A percentile compares a stretch with the other conserved stretches of the same genome.
These are phyloP conservation scores for Elongisporangium anandrum DNA, from an alignment of 352 stramenopile species.

Conservation along the genomic window DNA sequence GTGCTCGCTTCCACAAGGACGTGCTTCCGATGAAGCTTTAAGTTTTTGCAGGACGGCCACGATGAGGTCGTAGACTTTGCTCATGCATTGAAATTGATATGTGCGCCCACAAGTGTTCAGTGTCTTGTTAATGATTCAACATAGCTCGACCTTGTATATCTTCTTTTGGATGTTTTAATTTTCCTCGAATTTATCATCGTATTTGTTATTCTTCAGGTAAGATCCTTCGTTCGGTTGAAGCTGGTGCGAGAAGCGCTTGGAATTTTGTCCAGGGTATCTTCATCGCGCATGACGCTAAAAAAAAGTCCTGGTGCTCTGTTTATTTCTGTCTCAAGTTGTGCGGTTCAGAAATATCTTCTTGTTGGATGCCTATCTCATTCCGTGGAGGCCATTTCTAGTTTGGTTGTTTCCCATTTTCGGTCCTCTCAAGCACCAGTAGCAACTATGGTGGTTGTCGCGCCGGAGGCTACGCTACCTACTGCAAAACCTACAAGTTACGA, in stretches of 20 bases:
- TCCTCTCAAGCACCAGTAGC: background rate
- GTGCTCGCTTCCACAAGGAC: conserved; percentile 62
- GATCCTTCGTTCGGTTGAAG: background rate
- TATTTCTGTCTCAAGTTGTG: background rate
- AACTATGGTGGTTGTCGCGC: background rate
- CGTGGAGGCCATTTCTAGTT: no score
- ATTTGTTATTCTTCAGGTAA: background rate
- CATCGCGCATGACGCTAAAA: background rate
- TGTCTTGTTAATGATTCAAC: background rate
- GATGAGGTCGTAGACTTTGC: background rate
- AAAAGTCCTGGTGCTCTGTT: background rate
- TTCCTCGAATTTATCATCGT: no score
- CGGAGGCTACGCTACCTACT: background rate
- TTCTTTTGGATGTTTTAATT: background rate
- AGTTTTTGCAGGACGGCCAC: conserved; percentile 1
- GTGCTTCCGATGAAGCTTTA: conserved; percentile 60
- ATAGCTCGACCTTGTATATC: background rate
- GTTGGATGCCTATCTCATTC: background rate
- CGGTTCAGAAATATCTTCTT: background rate
- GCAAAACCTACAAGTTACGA: conserved; percentile 9
- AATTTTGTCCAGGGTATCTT: background rate
- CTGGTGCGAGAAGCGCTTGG: background rate
- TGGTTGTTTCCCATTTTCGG: background rate
- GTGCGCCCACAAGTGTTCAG: background rate
- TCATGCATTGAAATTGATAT: background rate